Percentiles rank a stretch among this genome's conserved stretches.
These are phyloP conservation scores for Calvatia gigantea DNA, from an alignment of 768 basidiomycete species.

Conservation along the genomic window DNA sequence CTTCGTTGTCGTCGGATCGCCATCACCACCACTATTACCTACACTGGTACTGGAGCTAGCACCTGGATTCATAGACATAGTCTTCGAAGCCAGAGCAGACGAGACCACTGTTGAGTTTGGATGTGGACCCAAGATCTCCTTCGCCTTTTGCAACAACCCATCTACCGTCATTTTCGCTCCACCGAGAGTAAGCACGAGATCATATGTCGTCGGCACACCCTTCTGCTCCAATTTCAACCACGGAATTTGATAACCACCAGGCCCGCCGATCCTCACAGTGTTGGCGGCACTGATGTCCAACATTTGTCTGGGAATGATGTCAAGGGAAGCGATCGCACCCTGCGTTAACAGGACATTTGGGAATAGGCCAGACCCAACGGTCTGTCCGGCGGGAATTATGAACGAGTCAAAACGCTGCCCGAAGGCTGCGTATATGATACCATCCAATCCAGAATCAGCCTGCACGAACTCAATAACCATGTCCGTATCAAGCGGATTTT, in stretches of 20 bases:
- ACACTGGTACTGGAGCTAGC: background rate
- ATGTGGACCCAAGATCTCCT: background rate
- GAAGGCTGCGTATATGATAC: constrained; percentile 56
- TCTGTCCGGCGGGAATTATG: constrained; percentile 51
- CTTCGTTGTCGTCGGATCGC: constrained; percentile 13
- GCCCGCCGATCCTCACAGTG: constrained; percentile 41
- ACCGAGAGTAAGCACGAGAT: constrained; percentile 22
- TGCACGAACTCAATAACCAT: constrained; percentile 57
- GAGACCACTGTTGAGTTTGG: background rate
- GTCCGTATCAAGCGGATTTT: constrained; percentile 57
- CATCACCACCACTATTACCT: background rate
- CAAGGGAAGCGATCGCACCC: constrained; percentile 54
- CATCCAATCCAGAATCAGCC: constrained; percentile 48
- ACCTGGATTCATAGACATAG: background rate
- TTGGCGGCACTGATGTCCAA: constrained; percentile 52
- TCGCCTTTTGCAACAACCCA: constrained; percentile 18
- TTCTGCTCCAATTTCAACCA: constrained; percentile 60
- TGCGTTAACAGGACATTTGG: constrained; percentile 54
- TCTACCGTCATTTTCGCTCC: background rate
- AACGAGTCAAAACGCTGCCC: constrained; percentile 51
- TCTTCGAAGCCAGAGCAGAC: background rate
- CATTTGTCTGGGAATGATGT: constrained; percentile 49
- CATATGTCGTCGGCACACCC: constrained; percentile 50
- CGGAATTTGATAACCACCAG: constrained; percentile 58
- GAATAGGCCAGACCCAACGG: constrained; percentile 59